phyloP scores from a whole-genome alignment of 805 yeast species.

The Suhomyces vadensis region DNA sequence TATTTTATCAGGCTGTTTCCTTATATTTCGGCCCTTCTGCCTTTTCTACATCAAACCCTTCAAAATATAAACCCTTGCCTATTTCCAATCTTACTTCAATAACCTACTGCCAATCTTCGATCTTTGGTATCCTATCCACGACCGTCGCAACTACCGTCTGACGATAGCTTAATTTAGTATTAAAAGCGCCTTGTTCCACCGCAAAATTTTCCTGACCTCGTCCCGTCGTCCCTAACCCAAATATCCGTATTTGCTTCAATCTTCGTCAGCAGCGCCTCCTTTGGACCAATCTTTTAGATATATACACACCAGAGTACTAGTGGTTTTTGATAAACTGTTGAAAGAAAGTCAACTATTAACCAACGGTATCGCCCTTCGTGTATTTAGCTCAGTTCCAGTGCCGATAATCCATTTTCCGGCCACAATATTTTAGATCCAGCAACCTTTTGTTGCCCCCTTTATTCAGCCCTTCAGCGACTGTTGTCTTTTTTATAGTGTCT shows the following conservation, averaged over 20 bases:
- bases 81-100: neutral
- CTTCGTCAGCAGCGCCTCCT: neutral
- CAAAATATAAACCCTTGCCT: neutral
- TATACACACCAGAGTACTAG: neutral
- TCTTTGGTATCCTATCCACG: slow-evolving; percentile 1
- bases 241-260: neutral
- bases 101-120: neutral
- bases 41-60: neutral
- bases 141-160: neutral
- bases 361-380: too few relatives aligned
- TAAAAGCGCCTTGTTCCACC: slow-evolving; percentile 1
- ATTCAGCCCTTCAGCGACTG: too few relatives aligned
- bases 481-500: too few relatives aligned
- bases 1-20: neutral
- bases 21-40: too few relatives aligned
- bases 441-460: too few relatives aligned
- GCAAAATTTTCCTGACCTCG: neutral
- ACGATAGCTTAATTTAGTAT: neutral
- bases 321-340: too few relatives aligned
- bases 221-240: slow-evolving; percentile 2
- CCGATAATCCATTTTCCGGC: too few relatives aligned
- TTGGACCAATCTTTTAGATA: neutral
- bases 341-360: too few relatives aligned
- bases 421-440: too few relatives aligned
- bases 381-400: too few relatives aligned